phyloP scores from a whole-genome alignment of 2,329 filamentous ascomycete genomes.

The Colletotrichum lentis region DNA sequence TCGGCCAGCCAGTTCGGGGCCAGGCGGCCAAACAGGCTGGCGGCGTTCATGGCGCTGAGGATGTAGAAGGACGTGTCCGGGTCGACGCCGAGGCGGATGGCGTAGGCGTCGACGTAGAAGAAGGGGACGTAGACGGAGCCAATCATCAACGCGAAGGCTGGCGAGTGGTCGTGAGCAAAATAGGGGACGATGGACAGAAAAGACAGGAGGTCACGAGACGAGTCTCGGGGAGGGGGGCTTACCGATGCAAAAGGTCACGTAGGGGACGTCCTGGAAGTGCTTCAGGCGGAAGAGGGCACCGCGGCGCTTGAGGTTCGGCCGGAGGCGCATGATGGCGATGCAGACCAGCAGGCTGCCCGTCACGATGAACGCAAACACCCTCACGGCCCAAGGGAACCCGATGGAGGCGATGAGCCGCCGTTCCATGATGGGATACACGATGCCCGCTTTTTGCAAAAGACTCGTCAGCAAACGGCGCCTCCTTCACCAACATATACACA shows the following conservation, averaged over 20 bases:
- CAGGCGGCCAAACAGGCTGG: constrained; percentile 36
- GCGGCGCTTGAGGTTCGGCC: constrained; percentile 29
- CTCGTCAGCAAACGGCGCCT: not conserved
- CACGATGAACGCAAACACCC: constrained; percentile 32
- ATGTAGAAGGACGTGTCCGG: constrained; percentile 30
- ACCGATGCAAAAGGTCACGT: constrained; percentile 28
- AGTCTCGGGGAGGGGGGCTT: not conserved
- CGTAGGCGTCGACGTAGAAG: constrained; percentile 31
- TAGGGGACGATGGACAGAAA: no score
- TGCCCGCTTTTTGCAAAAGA: not conserved
- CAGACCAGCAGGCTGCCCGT: constrained; percentile 26
- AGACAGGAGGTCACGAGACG: not conserved
- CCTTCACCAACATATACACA: no score
- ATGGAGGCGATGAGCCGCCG: constrained; percentile 23
- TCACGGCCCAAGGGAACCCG: constrained; percentile 30
- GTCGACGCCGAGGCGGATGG: constrained; percentile 30
- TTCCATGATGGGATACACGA: constrained; percentile 31
- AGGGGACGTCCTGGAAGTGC: constrained; percentile 23
- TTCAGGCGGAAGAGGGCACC: constrained; percentile 26
- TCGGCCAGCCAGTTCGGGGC: constrained; percentile 38
- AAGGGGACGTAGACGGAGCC: constrained; percentile 34
- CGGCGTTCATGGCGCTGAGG: constrained; percentile 38
- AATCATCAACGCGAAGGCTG: constrained; percentile 31
- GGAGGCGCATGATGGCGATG: constrained; percentile 26
- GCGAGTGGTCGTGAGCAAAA: not conserved